phyloP scores from a whole-genome alignment of 2,329 filamentous ascomycete species.

The Exophiala aquamarina region DNA sequence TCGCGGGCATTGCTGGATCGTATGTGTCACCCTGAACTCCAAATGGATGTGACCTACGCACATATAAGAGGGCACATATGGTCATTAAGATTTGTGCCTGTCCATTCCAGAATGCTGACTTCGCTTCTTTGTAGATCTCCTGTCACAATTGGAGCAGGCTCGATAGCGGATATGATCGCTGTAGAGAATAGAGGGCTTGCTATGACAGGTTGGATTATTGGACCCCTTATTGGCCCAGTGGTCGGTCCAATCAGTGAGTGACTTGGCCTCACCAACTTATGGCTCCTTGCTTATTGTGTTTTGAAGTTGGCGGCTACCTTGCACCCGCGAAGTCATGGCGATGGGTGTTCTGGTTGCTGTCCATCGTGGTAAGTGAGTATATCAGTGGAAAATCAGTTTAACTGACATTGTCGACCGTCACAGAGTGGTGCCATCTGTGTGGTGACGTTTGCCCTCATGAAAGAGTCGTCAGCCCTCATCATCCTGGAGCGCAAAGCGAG shows the following conservation, averaged over 20 bases:
- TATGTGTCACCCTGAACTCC: no score
- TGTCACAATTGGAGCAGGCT: conserved; percentile 49
- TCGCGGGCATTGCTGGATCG: conserved; percentile 61
- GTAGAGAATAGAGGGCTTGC: conserved; percentile 26
- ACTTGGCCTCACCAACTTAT: no score
- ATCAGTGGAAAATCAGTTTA: conserved; percentile 55
- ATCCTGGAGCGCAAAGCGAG: conserved; percentile 58
- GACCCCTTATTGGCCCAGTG: conserved; percentile 31
- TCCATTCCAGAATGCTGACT: no score
- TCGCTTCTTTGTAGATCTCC: no score
- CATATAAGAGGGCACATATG: no score
- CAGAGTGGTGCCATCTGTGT: conserved; percentile 50
- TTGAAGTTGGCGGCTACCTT: conserved; percentile 61
- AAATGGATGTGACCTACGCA: no score
- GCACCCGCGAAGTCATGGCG: conserved; percentile 39
- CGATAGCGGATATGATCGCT: conserved; percentile 30
- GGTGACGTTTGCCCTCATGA: conserved; percentile 54
- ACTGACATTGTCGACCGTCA: background rate
- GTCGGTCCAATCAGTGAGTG: no score
- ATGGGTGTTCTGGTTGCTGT: conserved; percentile 50
- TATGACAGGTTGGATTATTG: conserved; percentile 23
- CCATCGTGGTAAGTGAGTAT: conserved; percentile 68
- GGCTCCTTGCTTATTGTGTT: no score
- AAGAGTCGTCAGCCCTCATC: conserved; percentile 62
- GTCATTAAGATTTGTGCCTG: no score